Evolutionary conservation across 116 monocot species (phyloP), one percentile per base, ranked within the genome.

Genomic region (Cymodocea nodosa): DNA sequence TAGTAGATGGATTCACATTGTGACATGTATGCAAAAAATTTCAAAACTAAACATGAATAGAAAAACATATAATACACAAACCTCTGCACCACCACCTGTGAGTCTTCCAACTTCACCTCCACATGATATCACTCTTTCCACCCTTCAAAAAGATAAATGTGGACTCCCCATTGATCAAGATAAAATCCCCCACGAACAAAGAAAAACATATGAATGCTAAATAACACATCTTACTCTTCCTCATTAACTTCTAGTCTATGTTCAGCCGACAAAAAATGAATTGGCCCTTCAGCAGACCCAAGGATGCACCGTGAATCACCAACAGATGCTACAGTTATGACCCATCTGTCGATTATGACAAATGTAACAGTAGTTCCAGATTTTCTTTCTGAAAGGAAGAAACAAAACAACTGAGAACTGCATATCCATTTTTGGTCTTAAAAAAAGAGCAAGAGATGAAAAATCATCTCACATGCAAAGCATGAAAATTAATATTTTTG

Each of bases 21-120:
- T 9, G 9, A 39, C 39, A 39, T 39, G 39, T 9, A 39, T 39
- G 9, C 39, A 39, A 39, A 9, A 39, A 9, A 39, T 39, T 39
- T 9, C 44, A 44, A 44, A 10, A 44, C 6, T 44, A 44, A 44
- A 44, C 44, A 44, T 44, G 44, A 10, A 44, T 44, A 44, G 0
- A 44, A 12, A 39, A 44, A 44, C 44, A 44, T 44, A 44, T 12
- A 44, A 44, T 10, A 44, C 44, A 64, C 64, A 17, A 37, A 90
- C 90, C 90, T 86, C 71, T 58, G 75, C 71, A 12, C 86, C 84
- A 66, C 84, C 81, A 56, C 75, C 78, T 62, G 79, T 72, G 68
- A 86, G 56, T 73, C 78, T 86, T 22, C 84, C 84, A 73, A 90
- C 90, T 54, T 84, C 86, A 56, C 90, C 90, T 52, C 90, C 90